Percentiles rank a stretch among this genome's conserved stretches.
Conservation (phyloP, 2,329 filamentous ascomycete species). For the Xylariaceae sp. region DNA sequence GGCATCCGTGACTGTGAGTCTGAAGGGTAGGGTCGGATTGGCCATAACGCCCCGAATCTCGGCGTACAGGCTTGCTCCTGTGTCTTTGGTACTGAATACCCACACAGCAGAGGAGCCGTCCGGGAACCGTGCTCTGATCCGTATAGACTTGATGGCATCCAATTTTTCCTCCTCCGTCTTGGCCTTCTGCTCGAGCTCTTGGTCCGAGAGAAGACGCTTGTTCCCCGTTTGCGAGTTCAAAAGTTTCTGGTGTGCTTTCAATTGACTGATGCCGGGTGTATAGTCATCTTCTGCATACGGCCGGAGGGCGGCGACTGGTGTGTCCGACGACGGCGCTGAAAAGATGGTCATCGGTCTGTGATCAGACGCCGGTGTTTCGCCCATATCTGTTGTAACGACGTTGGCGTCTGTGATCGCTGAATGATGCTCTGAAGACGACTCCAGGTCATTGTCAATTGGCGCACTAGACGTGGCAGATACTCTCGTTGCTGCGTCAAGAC, state of each 20-base stretch:
- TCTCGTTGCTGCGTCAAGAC: constrained; percentile 12
- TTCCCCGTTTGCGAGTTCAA: constrained; percentile 65
- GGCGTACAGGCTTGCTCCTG: constrained; percentile 68
- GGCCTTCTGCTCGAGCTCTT: constrained; percentile 71
- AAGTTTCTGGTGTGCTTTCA: constrained; percentile 68
- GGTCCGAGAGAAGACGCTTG: constrained; percentile 76
- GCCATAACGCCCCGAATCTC: constrained; percentile 73
- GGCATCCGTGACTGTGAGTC: constrained; percentile 61
- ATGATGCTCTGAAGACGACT: no score
- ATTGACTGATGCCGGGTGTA: constrained; percentile 71
- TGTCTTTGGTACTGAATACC: constrained; percentile 66
- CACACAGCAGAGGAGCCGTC: constrained; percentile 78
- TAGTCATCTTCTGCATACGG: constrained; percentile 72
- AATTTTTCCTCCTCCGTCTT: constrained; percentile 64
- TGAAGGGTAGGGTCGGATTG: constrained; percentile 63
- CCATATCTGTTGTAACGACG: constrained; percentile 18
- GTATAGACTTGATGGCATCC: constrained; percentile 63
- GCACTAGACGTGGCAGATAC: constrained; percentile 6
- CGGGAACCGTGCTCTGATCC: constrained; percentile 81
- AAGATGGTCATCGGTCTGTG: constrained; percentile 66
- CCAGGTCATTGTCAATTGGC: neutral
- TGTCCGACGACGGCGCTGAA: constrained; percentile 70
- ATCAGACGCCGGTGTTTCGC: constrained; percentile 26
- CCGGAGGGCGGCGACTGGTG: constrained; percentile 70
- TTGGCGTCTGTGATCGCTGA: neutral